Evolutionary conservation across 2,329 filamentous ascomycete genomes (phyloP).

Genomic region (Cladophialophora bantiana): DNA sequence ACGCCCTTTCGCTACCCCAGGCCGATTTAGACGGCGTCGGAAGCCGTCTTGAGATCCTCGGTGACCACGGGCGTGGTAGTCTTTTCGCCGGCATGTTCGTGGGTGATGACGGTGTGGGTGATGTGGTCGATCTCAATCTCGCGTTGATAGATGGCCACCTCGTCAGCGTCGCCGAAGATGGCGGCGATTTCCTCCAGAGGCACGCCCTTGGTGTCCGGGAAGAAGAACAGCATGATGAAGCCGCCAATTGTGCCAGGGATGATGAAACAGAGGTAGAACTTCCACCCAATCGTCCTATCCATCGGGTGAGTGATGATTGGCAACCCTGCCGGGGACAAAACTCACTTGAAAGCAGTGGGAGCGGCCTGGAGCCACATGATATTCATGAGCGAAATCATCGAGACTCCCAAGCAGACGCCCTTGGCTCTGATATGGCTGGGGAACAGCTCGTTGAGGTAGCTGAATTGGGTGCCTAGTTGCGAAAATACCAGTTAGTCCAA

Average conservation of each 20-base stretch:
- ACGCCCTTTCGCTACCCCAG: neutral
- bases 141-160: conserved; percentile 14
- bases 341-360: conserved; percentile 43
- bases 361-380: conserved; percentile 36
- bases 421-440: conserved; percentile 34
- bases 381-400: conserved; percentile 27
- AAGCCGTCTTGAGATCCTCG: conserved; percentile 2
- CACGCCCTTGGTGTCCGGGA: conserved; percentile 44
- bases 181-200: conserved; percentile 49
- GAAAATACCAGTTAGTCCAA: neutral
- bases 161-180: conserved; percentile 40
- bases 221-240: conserved; percentile 23
- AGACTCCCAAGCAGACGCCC: conserved; percentile 27
- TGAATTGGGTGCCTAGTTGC: conserved; percentile 25
- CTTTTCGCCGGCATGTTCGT: neutral
- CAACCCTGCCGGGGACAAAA: conserved; percentile 13
- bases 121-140: conserved; percentile 6
- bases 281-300: conserved; percentile 37
- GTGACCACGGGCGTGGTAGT: neutral
- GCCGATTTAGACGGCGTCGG: neutral
- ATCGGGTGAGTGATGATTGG: neutral
- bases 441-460: conserved; percentile 30
- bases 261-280: conserved; percentile 43
- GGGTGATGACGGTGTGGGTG: conserved; percentile 3
- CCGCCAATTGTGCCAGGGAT: conserved; percentile 19